Base-by-base conservation (phyloP, 345 rosid species). In the Salix suchowensis region DNA sequence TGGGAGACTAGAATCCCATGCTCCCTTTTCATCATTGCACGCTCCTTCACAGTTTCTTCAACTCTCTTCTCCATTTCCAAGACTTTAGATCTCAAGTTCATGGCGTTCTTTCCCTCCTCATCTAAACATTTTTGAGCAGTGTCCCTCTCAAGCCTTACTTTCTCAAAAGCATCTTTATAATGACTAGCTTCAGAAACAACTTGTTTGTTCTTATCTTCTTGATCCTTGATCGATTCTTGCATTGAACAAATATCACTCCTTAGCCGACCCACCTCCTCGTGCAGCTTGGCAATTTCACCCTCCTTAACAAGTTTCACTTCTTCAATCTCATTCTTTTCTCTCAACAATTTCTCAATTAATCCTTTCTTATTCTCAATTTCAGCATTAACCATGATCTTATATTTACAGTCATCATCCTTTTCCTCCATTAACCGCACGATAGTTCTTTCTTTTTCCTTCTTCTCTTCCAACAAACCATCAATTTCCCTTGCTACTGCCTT, bases 291-390 rank as follows among this genome's bases (percentile, higher is more conserved):
- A 79, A 86, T 82, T 77, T 88, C 87, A 55, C 23, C 71, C 81
- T 91, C 90, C 77, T 67, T 78, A 24, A 73, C 48, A 73, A 21
- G 65, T 71, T 80, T 83, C 11, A 48, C 74, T 78, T 67, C 88
- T 77, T 86, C 88, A 16, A 88, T 74, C 82, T 89, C 90, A 54
- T 13, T 42, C 64, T 85, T 93, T 80, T 88, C 88, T 71, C 65
- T 46, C 21, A 77, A 72, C 77, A 90, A 67, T 46, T 80, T 76
- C 46, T 76, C 80, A 71, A 86, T 66, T 66, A 82, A 73, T 37
- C 54, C 79, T 68, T 71, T 83, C 86, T 79, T 86, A 28, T 81
- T 85, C 75, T 65, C 79, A 32, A 78, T 40, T 79, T 81, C 75
- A 60, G 44, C 64, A 50, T 71, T 8, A 2, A 75, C 65, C 37